Percentiles rank a stretch among this genome's conserved stretches.
Conservation (phyloP, 129 eudicot genomes). For the Flaveria trinervia region DNA sequence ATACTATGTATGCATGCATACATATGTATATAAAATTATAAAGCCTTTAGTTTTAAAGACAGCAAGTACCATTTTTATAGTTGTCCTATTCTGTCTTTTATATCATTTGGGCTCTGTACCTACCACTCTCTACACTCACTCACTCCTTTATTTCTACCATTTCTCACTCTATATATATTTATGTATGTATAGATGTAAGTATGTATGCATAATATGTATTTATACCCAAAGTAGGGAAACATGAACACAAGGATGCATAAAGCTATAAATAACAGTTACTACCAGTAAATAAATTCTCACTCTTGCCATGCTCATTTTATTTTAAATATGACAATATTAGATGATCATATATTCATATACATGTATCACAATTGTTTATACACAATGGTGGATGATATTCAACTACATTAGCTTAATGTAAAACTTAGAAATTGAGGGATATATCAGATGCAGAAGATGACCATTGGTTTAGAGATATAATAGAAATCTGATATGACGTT, state of each 20-base stretch:
- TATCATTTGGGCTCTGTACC: constrained; percentile 41
- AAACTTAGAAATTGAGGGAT: too few relatives aligned
- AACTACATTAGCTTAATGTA: not conserved
- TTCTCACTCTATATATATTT: not conserved
- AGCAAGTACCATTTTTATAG: constrained; percentile 26
- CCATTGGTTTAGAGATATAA: too few relatives aligned
- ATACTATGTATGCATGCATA: constrained; percentile 8
- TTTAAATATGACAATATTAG: not conserved
- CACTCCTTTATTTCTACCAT: constrained; percentile 7
- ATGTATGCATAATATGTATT: constrained; percentile 6
- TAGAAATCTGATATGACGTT: too few relatives aligned
- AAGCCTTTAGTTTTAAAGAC: constrained; percentile 28
- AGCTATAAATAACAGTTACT: constrained; percentile 40
- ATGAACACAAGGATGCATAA: constrained; percentile 43
- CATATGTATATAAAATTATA: not conserved
- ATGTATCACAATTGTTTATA: not conserved
- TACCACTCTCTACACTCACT: constrained; percentile 24
- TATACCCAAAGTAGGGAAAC: constrained; percentile 37
- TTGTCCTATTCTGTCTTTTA: constrained; percentile 41
- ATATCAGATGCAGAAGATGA: too few relatives aligned
- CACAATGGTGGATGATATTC: too few relatives aligned
- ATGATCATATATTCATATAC: not conserved
- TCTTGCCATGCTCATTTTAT: constrained; percentile 8
- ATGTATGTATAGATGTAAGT: not conserved
- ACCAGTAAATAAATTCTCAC: constrained; percentile 9